A percentile compares a stretch with the other conserved stretches of the same genome.
These are phyloP conservation scores for Leccinum truebloodii DNA, from an alignment of 768 basidiomycete species.

Conservation along the genomic window DNA sequence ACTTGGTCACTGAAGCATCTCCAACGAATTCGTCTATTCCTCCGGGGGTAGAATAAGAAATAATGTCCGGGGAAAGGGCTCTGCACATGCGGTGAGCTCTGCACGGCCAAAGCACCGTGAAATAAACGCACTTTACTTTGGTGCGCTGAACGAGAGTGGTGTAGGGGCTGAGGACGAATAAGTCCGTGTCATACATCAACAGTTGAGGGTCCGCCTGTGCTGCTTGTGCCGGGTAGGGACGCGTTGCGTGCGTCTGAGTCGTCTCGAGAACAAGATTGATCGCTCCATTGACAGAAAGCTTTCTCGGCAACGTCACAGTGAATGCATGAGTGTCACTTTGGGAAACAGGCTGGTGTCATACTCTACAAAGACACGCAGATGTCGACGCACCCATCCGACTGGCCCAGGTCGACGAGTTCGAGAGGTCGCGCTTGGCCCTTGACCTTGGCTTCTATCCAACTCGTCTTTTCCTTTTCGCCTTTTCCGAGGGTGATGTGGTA, in stretches of 20 bases:
- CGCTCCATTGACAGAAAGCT: constrained; percentile 58
- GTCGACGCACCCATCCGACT: constrained; percentile 53
- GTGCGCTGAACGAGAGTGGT: constrained; percentile 77
- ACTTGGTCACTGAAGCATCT: constrained; percentile 65
- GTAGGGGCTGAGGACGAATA: constrained; percentile 87
- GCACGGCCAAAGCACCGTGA: not conserved
- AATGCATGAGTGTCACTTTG: constrained; percentile 50
- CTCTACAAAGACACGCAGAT: constrained; percentile 4
- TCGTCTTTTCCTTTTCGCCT: constrained; percentile 64
- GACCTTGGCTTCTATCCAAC: constrained; percentile 78
- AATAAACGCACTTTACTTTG: constrained; percentile 71
- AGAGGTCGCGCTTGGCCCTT: constrained; percentile 68
- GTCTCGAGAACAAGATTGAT: constrained; percentile 79
- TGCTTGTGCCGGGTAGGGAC: constrained; percentile 73
- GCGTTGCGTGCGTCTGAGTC: constrained; percentile 74
- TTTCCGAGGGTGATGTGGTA: constrained; percentile 71
- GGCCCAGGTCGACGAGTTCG: constrained; percentile 47
- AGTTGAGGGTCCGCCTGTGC: constrained; percentile 77
- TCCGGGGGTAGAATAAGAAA: constrained; percentile 71
- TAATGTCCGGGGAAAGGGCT: constrained; percentile 67
- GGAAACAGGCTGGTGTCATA: constrained; percentile 29
- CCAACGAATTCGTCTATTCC: constrained; percentile 57
- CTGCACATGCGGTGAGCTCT: constrained; percentile 39
- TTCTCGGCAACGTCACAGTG: constrained; percentile 62
- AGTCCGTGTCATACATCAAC: constrained; percentile 72